A percentile compares a stretch with the other conserved stretches of the same genome.
Conservation (phyloP, 2,329 filamentous ascomycete species). For the Venturia aucupariae region DNA sequence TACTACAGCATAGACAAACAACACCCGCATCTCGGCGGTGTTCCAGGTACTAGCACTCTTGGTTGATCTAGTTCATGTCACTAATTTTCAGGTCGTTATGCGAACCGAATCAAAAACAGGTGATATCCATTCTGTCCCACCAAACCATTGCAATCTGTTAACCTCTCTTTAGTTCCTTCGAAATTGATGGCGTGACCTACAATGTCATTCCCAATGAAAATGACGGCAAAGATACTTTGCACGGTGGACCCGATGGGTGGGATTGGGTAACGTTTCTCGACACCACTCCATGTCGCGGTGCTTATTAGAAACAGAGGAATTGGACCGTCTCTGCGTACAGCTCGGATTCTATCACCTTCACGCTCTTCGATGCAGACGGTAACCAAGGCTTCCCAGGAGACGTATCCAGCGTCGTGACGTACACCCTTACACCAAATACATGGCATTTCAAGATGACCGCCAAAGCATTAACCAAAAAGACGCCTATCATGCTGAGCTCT, state of each 20-base stretch:
- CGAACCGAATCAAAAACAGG: conserved; percentile 66
- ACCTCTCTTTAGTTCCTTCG: conserved; percentile 48
- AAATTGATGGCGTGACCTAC: conserved; percentile 54
- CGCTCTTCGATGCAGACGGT: conserved; percentile 62
- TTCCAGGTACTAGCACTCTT: conserved; percentile 44
- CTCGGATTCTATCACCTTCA: conserved; percentile 62
- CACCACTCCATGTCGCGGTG: background rate
- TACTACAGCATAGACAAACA: conserved; percentile 56
- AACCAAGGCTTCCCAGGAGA: conserved; percentile 71
- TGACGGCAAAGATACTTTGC: conserved; percentile 50
- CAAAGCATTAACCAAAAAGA: conserved; percentile 61
- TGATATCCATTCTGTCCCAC: background rate
- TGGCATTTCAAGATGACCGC: conserved; percentile 70
- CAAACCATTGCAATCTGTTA: background rate
- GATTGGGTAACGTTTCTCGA: conserved; percentile 40
- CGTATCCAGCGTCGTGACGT: conserved; percentile 65
- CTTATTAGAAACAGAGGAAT: conserved; percentile 43
- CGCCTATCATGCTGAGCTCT: conserved; percentile 72
- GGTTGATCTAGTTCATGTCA: conserved; percentile 14
- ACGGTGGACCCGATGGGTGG: conserved; percentile 64
- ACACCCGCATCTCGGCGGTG: conserved; percentile 63
- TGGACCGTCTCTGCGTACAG: conserved; percentile 66
- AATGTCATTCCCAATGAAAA: conserved; percentile 52
- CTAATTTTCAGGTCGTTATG: conserved; percentile 48
- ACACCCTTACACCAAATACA: conserved; percentile 54